A percentile compares a stretch with the other conserved stretches of the same genome.
Conservation (phyloP, 1,284 basidiomycete species). For the Heterobasidion irregulare region DNA sequence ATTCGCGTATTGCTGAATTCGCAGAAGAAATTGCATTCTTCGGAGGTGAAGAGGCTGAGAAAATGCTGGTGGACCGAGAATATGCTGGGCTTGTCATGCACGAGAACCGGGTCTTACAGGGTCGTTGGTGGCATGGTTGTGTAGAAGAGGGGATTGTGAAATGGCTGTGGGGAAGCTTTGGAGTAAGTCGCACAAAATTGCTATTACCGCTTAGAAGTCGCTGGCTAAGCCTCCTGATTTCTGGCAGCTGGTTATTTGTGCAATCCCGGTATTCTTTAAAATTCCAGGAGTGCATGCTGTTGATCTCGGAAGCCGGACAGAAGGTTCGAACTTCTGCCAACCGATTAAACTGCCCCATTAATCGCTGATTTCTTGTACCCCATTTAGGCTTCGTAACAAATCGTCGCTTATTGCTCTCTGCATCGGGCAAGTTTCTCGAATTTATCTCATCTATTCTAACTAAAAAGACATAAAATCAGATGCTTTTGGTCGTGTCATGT, state of each 20-base stretch:
- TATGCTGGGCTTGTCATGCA: slow-evolving; percentile 88
- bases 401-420: slow-evolving; percentile 80
- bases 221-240: not conserved
- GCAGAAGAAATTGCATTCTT: slow-evolving; percentile 94
- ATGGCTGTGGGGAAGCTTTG: slow-evolving; percentile 96
- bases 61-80: slow-evolving; percentile 86
- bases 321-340: slow-evolving; percentile 48
- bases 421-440: slow-evolving; percentile 41
- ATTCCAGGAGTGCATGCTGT: slow-evolving; percentile 62
- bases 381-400: slow-evolving; percentile 85
- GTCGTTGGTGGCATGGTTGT: slow-evolving; percentile 87
- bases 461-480: slow-evolving; percentile 30
- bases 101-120: slow-evolving; percentile 75
- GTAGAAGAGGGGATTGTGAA: slow-evolving; percentile 95
- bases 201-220: not conserved
- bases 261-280: slow-evolving; percentile 90
- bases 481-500: slow-evolving; percentile 83
- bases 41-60: slow-evolving; percentile 87
- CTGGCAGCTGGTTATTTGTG: slow-evolving; percentile 76
- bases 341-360: too few relatives aligned
- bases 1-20: slow-evolving; percentile 90
- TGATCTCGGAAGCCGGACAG: slow-evolving; percentile 81
- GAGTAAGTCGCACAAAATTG: slow-evolving; percentile 38
- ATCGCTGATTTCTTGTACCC: too few relatives aligned
- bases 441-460: not conserved